These are phyloP conservation scores for Coemansia sp. DNA, from an alignment of 371 early-diverging fungal genomes.

Conservation along the genomic window DNA sequence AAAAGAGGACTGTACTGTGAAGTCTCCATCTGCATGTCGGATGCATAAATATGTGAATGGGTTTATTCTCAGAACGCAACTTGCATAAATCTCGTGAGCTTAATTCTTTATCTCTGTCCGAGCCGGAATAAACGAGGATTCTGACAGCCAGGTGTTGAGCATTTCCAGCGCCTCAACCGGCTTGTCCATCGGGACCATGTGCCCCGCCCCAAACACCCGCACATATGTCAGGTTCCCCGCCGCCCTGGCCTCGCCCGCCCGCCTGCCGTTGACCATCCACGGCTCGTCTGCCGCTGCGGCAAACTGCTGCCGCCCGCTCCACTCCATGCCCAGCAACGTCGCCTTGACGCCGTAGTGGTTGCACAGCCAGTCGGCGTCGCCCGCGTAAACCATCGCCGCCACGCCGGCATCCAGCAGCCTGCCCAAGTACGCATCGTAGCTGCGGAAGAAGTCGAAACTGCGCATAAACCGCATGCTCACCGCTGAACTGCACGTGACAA, in stretches of 20 bases:
- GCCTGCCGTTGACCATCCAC: conserved; percentile 54
- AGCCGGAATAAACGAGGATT: no score
- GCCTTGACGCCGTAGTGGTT: conserved; percentile 91
- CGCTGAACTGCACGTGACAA: conserved; percentile 71
- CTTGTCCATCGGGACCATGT: conserved; percentile 71
- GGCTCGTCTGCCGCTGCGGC: conserved; percentile 9
- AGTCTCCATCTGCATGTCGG: no score
- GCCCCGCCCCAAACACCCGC: conserved; percentile 78
- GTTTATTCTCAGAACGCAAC: no score
- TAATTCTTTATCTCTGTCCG: no score
- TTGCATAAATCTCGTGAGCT: no score
- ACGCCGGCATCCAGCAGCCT: conserved; percentile 69
- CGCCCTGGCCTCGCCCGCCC: conserved; percentile 69
- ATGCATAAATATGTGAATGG: no score
- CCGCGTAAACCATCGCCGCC: conserved; percentile 77
- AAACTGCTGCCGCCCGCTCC: conserved; percentile 71
- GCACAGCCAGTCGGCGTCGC: conserved; percentile 75
- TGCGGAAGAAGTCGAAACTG: conserved; percentile 79
- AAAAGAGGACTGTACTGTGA: no score
- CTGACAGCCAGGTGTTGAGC: conserved; percentile 54
- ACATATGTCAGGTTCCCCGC: conserved; percentile 71
- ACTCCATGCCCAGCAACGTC: conserved; percentile 72
- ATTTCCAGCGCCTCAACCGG: conserved; percentile 55
- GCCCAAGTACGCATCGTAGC: conserved; percentile 67
- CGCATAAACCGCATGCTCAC: conserved; percentile 71